These are phyloP conservation scores for Aureobasidium melanogenum DNA, from an alignment of 2,329 filamentous ascomycete species.

Conservation along the genomic window DNA sequence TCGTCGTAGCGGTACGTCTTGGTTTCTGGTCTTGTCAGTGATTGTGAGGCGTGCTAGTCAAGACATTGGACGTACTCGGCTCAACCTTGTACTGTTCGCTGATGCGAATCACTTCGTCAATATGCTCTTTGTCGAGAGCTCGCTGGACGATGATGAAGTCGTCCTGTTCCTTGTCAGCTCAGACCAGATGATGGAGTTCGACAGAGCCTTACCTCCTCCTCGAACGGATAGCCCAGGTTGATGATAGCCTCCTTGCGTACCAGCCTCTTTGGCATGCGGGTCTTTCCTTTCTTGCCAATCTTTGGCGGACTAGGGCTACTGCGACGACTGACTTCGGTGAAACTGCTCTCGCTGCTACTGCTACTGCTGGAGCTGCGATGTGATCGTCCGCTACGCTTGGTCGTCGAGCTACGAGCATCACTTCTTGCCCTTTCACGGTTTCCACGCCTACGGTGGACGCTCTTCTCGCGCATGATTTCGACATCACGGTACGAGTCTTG, in stretches of 20 bases:
- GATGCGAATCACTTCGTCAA: constrained; percentile 76
- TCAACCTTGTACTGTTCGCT: constrained; percentile 62
- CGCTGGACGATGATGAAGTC: constrained; percentile 73
- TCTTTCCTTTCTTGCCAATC: constrained; percentile 64
- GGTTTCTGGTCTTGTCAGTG: constrained; percentile 23
- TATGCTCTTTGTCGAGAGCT: constrained; percentile 81
- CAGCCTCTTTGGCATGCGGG: constrained; percentile 71
- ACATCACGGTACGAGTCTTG: constrained; percentile 41
- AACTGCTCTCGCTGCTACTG: constrained; percentile 33
- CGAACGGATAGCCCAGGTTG: constrained; percentile 76
- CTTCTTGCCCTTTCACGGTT: constrained; percentile 16
- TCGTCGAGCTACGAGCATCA: constrained; percentile 14
- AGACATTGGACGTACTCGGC: constrained; percentile 27
- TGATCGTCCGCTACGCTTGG: constrained; percentile 1
- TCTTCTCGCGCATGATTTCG: constrained; percentile 39
- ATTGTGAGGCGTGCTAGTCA: not conserved
- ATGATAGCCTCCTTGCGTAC: constrained; percentile 74
- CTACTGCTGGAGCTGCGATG: constrained; percentile 18
- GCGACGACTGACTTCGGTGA: constrained; percentile 23
- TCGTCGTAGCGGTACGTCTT: constrained; percentile 29
- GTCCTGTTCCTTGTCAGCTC: constrained; percentile 43
- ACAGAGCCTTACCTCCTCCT: constrained; percentile 61
- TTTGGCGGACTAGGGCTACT: constrained; percentile 24
- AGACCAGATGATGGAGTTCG: not conserved
- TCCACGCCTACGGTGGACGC: constrained; percentile 23